Evolutionary conservation across 2,329 filamentous ascomycete genomes (phyloP), one percentile per base, ranked within the genome.

Genomic region (Xylariaceae sp.): DNA sequence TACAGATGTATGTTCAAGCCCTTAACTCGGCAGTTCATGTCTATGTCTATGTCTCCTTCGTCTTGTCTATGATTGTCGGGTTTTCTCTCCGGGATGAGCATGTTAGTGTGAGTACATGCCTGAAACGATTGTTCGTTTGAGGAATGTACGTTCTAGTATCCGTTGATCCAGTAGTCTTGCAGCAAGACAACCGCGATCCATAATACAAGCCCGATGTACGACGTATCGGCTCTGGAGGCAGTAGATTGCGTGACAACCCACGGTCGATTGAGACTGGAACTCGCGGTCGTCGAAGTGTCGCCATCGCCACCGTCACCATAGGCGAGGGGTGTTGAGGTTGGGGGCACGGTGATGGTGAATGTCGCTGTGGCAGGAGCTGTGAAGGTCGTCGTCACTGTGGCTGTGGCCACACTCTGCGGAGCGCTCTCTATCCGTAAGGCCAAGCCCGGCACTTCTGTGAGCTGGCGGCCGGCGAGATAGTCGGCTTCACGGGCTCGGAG

Each of bases 351-450:
- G 1, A 53, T 36, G 30, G 54, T 57, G 35, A 51, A 32, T 1
- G 61, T 62, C 22, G 22, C 7, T 7, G 22, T 27, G 33, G 59
- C 17, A 32, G 52, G 54, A 27, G 51, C 46, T 6, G 58, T 58
- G 32, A 58, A 47, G 2, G 57, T 63, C 10, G 57, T 55, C 9
- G 59, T 61, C 42, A 59, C 47, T 1, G 59, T 62, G 22, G 22
- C 22, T 27, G 7, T 7, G 7, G 22, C 7, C 4, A 27, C 4
- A 11, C 48, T 43, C 2, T 53, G 51, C 10, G 41, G 44, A 41
- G 57, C 46, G 42, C 63, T 66, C 45, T 63, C 61, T 44, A 63
- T 58, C 12, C 59, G 58, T 18, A 66, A 42, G 14, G 62, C 59
- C 6, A 65, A 48, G 6, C 62, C 60, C 2, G 63, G 61, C 5